Evolutionary conservation across 208 protist genomes (phyloP).

Genomic region (Naegleria lovaniensis): DNA sequence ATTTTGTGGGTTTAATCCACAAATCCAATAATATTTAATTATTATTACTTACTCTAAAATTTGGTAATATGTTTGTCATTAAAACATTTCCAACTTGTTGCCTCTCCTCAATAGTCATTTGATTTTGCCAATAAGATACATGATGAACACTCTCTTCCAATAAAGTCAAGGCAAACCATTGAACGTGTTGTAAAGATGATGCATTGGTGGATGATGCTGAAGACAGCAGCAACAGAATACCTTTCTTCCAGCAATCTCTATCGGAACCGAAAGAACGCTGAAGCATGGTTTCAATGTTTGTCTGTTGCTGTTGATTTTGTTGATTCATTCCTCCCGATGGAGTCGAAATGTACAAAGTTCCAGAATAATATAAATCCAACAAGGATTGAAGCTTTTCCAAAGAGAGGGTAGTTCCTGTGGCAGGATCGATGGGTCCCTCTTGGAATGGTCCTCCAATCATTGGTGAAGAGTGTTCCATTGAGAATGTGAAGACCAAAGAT

Average conservation of each 20-base stretch:
- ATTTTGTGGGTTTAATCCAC: no score
- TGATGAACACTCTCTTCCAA: not conserved
- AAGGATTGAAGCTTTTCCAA: not conserved
- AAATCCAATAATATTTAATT: no score
- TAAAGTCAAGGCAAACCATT: not conserved
- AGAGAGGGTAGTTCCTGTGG: no score
- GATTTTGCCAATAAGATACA: not conserved
- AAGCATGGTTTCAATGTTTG: not conserved
- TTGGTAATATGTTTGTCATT: not conserved
- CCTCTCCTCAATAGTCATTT: not conserved
- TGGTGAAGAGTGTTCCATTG: no score
- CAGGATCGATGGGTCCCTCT: no score
- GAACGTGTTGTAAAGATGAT: not conserved
- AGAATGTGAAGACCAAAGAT: no score
- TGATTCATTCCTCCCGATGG: no score
- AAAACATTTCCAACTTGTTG: not conserved
- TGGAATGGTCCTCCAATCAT: no score
- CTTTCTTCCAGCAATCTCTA: not conserved
- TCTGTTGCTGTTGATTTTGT: not conserved
- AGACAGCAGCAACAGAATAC: not conserved
- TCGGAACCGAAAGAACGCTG: not conserved
- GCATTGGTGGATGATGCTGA: not conserved
- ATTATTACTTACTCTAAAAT: not conserved
- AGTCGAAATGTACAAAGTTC: not conserved
- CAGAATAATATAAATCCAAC: not conserved